Percentiles rank a stretch among this genome's conserved stretches.
Conservation (phyloP, 1,284 basidiomycete genomes). For the Naganishia sp. region DNA sequence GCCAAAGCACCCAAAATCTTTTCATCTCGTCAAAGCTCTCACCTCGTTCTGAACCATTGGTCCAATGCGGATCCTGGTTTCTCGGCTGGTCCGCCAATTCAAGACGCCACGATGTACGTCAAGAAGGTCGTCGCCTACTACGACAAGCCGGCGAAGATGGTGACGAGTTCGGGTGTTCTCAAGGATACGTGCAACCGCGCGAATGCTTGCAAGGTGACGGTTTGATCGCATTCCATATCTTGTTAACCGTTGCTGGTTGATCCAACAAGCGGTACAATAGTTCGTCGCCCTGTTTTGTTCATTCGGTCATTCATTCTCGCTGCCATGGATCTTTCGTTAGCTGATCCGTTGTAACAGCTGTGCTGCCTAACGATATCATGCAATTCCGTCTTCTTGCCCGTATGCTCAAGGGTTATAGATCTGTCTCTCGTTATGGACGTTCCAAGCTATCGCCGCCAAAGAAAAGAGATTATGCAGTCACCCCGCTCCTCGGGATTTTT, state of each 20-base stretch:
- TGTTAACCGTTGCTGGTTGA: not conserved
- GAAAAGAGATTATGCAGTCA: too few relatives aligned
- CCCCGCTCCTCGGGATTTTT: too few relatives aligned
- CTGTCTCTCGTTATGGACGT: too few relatives aligned
- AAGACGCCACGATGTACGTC: conserved; percentile 17
- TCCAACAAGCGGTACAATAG: not conserved
- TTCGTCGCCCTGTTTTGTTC: too few relatives aligned
- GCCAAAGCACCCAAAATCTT: conserved; percentile 17
- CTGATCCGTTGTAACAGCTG: too few relatives aligned
- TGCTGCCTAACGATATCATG: too few relatives aligned
- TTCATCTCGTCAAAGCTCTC: not conserved
- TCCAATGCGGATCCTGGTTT: conserved; percentile 27
- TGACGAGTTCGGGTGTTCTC: not conserved
- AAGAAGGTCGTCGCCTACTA: conserved; percentile 9
- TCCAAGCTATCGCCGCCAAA: too few relatives aligned
- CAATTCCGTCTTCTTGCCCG: too few relatives aligned
- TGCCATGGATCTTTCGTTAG: too few relatives aligned
- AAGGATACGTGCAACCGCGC: conserved; percentile 13
- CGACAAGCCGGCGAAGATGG: conserved; percentile 4
- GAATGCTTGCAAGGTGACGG: conserved; percentile 9
- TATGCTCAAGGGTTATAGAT: too few relatives aligned
- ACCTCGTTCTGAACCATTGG: conserved; percentile 34
- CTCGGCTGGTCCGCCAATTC: conserved; percentile 30
- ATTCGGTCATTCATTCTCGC: too few relatives aligned
- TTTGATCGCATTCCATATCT: not conserved